Conservation (phyloP, 257 asterid species). For the Forsythia viridissima region DNA sequence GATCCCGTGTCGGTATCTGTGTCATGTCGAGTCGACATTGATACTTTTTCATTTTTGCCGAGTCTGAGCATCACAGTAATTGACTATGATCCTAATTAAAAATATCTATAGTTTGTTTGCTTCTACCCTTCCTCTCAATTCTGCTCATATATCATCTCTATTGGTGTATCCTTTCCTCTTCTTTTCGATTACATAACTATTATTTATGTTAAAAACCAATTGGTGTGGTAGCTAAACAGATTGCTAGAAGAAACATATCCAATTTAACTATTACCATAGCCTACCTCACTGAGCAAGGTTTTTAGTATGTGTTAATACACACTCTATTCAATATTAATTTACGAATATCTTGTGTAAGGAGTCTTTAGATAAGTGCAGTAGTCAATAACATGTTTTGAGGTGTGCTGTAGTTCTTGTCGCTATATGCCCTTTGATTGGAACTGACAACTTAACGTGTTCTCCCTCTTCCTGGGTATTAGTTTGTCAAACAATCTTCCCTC, state of each 20-base stretch:
- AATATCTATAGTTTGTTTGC: background rate
- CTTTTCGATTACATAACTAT: too few relatives aligned
- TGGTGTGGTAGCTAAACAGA: background rate
- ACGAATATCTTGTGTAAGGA: conserved; percentile 10
- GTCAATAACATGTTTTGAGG: too few relatives aligned
- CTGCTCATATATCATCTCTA: background rate
- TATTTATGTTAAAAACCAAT: background rate
- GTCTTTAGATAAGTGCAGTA: conserved; percentile 4
- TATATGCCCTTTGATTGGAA: too few relatives aligned
- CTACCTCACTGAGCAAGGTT: background rate
- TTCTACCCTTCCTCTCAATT: background rate
- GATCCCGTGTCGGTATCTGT: too few relatives aligned
- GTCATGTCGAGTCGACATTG: too few relatives aligned
- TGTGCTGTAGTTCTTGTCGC: too few relatives aligned
- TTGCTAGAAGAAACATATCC: background rate
- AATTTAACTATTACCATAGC: background rate
- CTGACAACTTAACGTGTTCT: too few relatives aligned
- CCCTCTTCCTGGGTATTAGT: too few relatives aligned
- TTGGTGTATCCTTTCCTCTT: background rate
- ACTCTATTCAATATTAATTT: conserved; percentile 3
- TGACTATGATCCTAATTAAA: background rate
- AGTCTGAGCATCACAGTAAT: too few relatives aligned
- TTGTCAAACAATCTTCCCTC: too few relatives aligned
- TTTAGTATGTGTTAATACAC: background rate
- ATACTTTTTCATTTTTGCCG: too few relatives aligned